Percentiles rank a stretch among this genome's conserved stretches.
These are phyloP conservation scores for Fonsecaea multimorphosa DNA, from an alignment of 2,329 filamentous ascomycete genomes.

Conservation along the genomic window DNA sequence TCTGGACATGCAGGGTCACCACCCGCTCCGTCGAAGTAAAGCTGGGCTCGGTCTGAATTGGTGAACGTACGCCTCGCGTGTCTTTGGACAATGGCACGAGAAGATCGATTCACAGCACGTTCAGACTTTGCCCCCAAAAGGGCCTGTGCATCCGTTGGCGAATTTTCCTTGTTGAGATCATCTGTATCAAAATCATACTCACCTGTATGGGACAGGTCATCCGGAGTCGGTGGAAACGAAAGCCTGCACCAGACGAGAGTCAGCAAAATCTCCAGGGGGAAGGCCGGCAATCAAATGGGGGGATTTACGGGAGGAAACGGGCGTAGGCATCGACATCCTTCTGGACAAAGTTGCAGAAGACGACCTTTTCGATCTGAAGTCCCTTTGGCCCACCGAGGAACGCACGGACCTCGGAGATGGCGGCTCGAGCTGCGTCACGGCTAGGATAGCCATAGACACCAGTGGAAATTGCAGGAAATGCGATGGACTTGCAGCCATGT, in stretches of 20 bases:
- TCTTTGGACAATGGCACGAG: background rate
- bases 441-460: slow-evolving; percentile 90
- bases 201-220: slow-evolving; percentile 43
- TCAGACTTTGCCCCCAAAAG: slow-evolving; percentile 27
- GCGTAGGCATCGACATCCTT: slow-evolving; percentile 81
- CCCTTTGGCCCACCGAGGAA: slow-evolving; percentile 57
- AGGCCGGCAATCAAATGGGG: background rate
- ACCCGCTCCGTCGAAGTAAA: background rate
- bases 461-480: slow-evolving; percentile 84
- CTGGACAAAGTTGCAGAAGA: slow-evolving; percentile 82
- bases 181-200: slow-evolving; percentile 33
- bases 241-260: slow-evolving; percentile 43
- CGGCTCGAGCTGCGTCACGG: slow-evolving; percentile 72
- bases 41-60: background rate
- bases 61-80: too few relatives aligned
- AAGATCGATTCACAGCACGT: background rate
- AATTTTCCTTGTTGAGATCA: background rate
- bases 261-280: background rate
- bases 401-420: slow-evolving; percentile 64
- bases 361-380: slow-evolving; percentile 68
- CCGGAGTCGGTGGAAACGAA: slow-evolving; percentile 57
- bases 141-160: slow-evolving; percentile 27
- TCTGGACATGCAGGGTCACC: background rate
- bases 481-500: slow-evolving; percentile 71
- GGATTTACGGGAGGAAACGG: slow-evolving; percentile 72